Conservation (phyloP, 441 rosid genomes). For the Daphne laureola region DNA sequence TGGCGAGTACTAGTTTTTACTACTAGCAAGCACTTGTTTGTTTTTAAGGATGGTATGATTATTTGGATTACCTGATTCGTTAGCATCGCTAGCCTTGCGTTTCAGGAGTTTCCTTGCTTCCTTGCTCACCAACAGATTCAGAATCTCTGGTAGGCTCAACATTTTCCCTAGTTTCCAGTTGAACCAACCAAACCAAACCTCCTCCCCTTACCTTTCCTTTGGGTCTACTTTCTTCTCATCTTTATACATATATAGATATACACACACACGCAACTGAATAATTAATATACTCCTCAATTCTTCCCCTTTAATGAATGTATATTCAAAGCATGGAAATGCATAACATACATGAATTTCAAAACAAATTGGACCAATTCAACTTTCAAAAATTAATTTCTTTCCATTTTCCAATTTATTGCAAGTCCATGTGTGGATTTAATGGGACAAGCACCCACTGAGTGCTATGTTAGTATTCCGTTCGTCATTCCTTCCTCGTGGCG, state of each 20-base stretch:
- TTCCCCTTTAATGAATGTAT: too few relatives aligned
- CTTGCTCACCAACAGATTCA: conserved; percentile 48
- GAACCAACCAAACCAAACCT: too few relatives aligned
- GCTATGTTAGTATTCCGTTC: too few relatives aligned
- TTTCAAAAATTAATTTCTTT: too few relatives aligned
- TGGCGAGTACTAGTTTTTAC: not conserved
- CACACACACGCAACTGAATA: too few relatives aligned
- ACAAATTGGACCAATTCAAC: too few relatives aligned
- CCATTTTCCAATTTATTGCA: too few relatives aligned
- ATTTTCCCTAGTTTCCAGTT: conserved; percentile 8
- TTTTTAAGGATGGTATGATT: not conserved
- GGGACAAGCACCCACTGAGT: too few relatives aligned
- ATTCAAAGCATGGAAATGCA: not conserved
- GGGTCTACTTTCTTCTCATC: not conserved
- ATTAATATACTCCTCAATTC: too few relatives aligned
- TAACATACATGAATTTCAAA: not conserved
- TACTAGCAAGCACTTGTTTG: not conserved
- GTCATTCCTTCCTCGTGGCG: too few relatives aligned
- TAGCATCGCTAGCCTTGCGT: conserved; percentile 88
- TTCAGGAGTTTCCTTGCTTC: conserved; percentile 73
- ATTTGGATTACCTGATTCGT: conserved; percentile 41
- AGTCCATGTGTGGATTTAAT: too few relatives aligned
- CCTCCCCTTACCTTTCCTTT: not conserved
- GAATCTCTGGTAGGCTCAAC: conserved; percentile 35
- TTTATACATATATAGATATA: not conserved